Evolutionary conservation across 1,139 yeast genomes (phyloP), one percentile per base, ranked within the genome.

Genomic region (Arxiozyma heterogenica): DNA sequence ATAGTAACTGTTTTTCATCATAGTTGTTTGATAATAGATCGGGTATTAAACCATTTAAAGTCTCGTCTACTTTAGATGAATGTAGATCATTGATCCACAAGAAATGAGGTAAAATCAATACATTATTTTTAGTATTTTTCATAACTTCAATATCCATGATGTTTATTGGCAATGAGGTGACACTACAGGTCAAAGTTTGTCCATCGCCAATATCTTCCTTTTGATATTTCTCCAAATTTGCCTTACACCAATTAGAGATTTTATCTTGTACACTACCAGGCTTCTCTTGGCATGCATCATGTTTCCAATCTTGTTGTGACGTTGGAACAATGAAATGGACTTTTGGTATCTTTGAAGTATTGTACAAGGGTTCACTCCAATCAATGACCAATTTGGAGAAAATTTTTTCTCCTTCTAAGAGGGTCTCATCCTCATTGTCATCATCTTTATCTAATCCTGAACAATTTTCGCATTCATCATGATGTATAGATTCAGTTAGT

Each of bases 261-360:
- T 71, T 73, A 48, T 76, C 62, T 50, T 85, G 79, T 41, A 89
- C 75, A 0, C 84, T 75, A 1, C 78, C 76, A 27, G 70, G 56
- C 3, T 72, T 78, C 49, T 80, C 84, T 11, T 78, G 71, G 15
- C 71, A 64, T 7, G 95, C 89, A 64, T 86, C 86, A 58, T 82
- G 94, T 7, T 71, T 73, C 98, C 98, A 93, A 70, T 93, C 96
- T 0, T 80, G 68, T 61, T 83, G 82, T 17, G 94, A 95, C 0
- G 97, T 89, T 1, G 96, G 84, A 0, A 91, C 83, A 21, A 90
- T 70, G 39, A 89, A 73, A 61, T 91, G 97, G 23, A 85, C 65
- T 7, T 82, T 84, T 55, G 81, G 82, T 1, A 86, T 82, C 59
- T 78, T 78, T 0, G 95, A 82, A 3, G 90, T 75, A 54, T 86